Conservation (phyloP, 305 asterid species). For the Fraxinus latifolia region DNA sequence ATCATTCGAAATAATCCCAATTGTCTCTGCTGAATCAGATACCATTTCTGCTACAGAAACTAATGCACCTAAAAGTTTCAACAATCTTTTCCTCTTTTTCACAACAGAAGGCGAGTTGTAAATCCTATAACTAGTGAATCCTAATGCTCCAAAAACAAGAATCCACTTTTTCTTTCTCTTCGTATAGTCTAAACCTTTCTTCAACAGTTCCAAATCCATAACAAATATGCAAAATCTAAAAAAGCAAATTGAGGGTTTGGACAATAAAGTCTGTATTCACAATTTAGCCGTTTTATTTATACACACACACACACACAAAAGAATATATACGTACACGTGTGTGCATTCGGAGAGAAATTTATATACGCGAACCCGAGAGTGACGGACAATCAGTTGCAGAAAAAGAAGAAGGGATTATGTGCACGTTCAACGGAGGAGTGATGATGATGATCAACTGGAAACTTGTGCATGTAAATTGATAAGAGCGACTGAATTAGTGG, state of each 20-base stretch:
- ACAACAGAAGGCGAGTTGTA: constrained; percentile 54
- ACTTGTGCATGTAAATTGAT: constrained; percentile 17
- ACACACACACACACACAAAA: background rate
- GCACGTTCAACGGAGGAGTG: constrained; percentile 17
- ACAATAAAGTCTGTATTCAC: background rate
- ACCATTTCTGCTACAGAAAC: constrained; percentile 52
- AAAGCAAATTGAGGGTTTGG: background rate
- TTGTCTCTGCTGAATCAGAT: constrained; percentile 61
- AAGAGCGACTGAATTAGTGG: constrained; percentile 22
- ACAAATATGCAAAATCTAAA: background rate
- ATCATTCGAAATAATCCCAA: constrained; percentile 61
- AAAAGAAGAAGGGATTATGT: constrained; percentile 9
- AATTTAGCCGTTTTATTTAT: background rate
- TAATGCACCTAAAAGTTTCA: constrained; percentile 41
- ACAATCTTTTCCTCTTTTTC: constrained; percentile 45
- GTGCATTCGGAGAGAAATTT: background rate
- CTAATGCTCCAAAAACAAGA: constrained; percentile 48
- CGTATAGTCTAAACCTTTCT: constrained; percentile 33
- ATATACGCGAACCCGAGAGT: constrained; percentile 11
- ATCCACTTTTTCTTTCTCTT: constrained; percentile 48
- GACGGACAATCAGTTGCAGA: constrained; percentile 27
- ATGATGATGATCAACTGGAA: constrained; percentile 20
- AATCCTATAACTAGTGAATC: constrained; percentile 46
- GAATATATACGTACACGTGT: background rate
- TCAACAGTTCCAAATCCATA: constrained; percentile 42